Conservation (phyloP, 2,329 filamentous ascomycete species). For the Xylaria sp. region DNA sequence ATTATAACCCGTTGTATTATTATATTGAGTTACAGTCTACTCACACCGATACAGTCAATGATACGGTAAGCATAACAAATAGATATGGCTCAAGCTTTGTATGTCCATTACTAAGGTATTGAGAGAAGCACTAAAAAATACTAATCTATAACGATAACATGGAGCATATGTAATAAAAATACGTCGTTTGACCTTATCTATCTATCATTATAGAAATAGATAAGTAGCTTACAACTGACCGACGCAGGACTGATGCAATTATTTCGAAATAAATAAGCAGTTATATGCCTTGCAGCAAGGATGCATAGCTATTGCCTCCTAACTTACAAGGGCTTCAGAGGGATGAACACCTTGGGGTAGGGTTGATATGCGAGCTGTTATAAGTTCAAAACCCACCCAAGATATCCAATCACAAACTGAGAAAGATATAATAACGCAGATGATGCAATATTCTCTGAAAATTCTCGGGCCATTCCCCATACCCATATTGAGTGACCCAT, state of each 20-base stretch:
- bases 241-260: no score
- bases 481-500: background rate
- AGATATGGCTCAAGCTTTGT: background rate
- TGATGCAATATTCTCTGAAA: constrained; percentile 1
- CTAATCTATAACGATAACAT: background rate
- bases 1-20: background rate
- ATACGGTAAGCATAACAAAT: background rate
- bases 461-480: background rate
- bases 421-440: background rate
- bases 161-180: background rate
- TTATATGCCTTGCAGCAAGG: background rate
- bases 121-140: background rate
- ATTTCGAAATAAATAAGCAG: background rate
- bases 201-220: background rate
- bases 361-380: constrained; percentile 14
- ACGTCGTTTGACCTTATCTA: background rate
- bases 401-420: constrained; percentile 21
- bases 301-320: background rate
- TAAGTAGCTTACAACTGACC: constrained; percentile 7
- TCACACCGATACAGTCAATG: background rate
- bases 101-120: background rate
- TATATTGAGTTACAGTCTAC: background rate
- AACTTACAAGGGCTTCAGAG: background rate
- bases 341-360: constrained; percentile 11
- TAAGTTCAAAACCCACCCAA: background rate